Conservation (phyloP, 805 yeast species). For the Saccharomycopsis malanga region DNA sequence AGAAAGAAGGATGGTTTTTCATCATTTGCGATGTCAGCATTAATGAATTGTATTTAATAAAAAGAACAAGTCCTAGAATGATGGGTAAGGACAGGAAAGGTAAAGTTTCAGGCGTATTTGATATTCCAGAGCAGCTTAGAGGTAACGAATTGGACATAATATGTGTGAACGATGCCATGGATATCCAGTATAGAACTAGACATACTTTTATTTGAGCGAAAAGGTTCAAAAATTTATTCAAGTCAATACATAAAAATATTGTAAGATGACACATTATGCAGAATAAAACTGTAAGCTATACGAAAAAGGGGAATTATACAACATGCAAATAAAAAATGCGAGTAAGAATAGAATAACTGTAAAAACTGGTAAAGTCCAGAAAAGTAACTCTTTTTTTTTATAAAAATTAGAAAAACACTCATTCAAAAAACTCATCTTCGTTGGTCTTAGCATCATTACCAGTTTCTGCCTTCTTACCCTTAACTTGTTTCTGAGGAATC, state of each 20-base stretch:
- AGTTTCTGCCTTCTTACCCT: constrained; percentile 22
- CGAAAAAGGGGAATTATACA: background rate
- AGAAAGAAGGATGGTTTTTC: constrained; percentile 90
- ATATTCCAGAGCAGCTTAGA: constrained; percentile 31
- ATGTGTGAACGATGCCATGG: constrained; percentile 62
- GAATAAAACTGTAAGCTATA: background rate
- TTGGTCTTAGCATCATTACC: constrained; percentile 26
- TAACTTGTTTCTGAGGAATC: constrained; percentile 5
- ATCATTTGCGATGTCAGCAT: constrained; percentile 45
- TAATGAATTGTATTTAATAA: constrained; percentile 55
- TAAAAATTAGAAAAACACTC: constrained; percentile 3
- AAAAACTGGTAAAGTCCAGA: no score
- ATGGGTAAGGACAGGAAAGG: constrained; percentile 17
- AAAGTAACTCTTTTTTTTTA: no score
- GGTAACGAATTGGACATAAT: constrained; percentile 42
- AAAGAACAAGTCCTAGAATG: constrained; percentile 63
- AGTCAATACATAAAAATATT: no score
- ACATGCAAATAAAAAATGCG: background rate
- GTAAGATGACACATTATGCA: background rate
- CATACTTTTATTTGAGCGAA: constrained; percentile 20
- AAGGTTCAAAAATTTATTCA: no score
- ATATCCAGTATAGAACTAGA: constrained; percentile 37
- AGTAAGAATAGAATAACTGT: no score
- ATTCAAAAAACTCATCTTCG: constrained; percentile 33
- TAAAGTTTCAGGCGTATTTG: constrained; percentile 3